Base-by-base conservation (phyloP, 164 flowering plant genomes). In the Stephania cephalantha region DNA sequence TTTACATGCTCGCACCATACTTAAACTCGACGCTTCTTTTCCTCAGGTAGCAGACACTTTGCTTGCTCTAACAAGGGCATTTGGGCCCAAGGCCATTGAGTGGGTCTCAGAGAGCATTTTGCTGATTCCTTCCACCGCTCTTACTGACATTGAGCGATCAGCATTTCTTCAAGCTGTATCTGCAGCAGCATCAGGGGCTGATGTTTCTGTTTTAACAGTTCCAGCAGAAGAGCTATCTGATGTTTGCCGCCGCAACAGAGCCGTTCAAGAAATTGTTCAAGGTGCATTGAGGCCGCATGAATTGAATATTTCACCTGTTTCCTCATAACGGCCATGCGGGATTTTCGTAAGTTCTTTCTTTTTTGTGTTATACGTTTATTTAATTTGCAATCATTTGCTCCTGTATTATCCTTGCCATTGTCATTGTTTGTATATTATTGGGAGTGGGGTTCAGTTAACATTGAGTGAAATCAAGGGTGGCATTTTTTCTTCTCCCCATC, bases 251-350 rank as follows among this genome's bases (percentile, higher is more conserved):
- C 89, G 99, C 6, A 95, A 95, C 71, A 80, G 93, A 78, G 87
- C 92, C 1, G 98, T 95, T 73, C 97, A 92, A 79, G 99, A 96
- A 82, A 92, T 94, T 46, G 99, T 96, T 70, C 98, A 91, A 79
- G 94, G 87, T 74, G 94, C 91, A 75, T 85, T 95, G 82, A 90
- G 89, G 82, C 99, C 99, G 7, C 91, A 76, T 58, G 98, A 95
- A 76, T 82, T 92, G 83, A 87, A 87, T 82, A 17, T 84, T 77
- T 77, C 76, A 46, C 71, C 81, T 85, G 88, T 86, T 82, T 85
- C 88, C 79, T 88, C 29, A 42, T 25, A 61, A 46, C 4, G 64
- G 64, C 18, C n/a, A 18, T 5, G 18, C 5, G 64, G n/a, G 18
- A 58, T 58, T 58, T 64, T 25, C 48, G 58, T 52, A 70, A 77